Conservation (phyloP, 768 basidiomycete genomes). For the Rickenella mellea region DNA sequence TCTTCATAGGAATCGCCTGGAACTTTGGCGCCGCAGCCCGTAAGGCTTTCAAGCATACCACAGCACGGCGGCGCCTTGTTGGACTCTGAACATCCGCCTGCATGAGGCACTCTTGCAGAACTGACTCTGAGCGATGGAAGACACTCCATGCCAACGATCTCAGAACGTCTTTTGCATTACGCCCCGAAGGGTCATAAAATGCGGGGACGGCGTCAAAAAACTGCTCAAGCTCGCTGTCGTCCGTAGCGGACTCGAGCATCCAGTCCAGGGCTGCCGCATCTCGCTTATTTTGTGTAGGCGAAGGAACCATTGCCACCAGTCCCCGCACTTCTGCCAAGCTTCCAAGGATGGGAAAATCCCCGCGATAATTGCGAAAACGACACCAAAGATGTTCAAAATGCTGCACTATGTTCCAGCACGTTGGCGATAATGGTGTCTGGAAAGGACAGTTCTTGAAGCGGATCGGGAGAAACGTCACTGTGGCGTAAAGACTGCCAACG, state of each 20-base stretch:
- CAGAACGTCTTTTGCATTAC: too few species aligned
- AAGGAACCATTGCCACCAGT: constrained; percentile 23
- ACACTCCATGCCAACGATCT: too few species aligned
- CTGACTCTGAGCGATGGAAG: too few species aligned
- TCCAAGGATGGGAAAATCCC: constrained; percentile 5
- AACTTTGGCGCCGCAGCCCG: too few species aligned
- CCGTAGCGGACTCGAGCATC: constrained; percentile 25
- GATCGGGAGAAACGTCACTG: constrained; percentile 7
- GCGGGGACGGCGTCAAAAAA: constrained; percentile 27
- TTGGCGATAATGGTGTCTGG: constrained; percentile 8
- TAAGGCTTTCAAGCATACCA: too few species aligned
- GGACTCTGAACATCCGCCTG: too few species aligned
- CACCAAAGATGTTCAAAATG: constrained; percentile 17
- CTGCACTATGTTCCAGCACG: constrained; percentile 8
- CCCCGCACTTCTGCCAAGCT: constrained; percentile 23
- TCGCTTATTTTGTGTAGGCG: constrained; percentile 24
- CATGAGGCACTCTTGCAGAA: too few species aligned
- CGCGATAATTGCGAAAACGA: constrained; percentile 14
- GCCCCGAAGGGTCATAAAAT: too few species aligned
- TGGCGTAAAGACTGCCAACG: neutral
- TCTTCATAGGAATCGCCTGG: too few species aligned
- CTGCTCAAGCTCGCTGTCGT: constrained; percentile 25
- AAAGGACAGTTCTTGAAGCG: constrained; percentile 7
- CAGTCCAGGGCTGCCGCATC: constrained; percentile 31
- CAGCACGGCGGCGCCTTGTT: too few species aligned